phyloP scores from a whole-genome alignment of 306 rosid species.

The Pyrus communis region DNA sequence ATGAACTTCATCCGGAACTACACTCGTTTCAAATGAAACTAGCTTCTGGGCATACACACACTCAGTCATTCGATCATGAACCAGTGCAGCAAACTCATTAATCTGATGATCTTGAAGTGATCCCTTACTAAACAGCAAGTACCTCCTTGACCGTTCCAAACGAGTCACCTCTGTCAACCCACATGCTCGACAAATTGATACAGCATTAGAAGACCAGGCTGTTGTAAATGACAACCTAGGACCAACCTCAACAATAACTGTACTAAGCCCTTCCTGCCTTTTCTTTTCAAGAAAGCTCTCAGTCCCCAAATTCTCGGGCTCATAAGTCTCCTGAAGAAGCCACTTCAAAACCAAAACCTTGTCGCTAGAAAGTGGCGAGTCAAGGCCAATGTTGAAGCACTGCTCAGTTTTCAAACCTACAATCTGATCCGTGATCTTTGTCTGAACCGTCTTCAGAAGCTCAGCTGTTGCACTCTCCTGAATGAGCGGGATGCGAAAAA shows the following conservation, averaged over 20 bases:
- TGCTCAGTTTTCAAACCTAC: slow-evolving; percentile 69
- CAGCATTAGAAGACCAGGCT: slow-evolving; percentile 91
- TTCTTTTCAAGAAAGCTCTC: slow-evolving; percentile 81
- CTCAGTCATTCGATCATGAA: slow-evolving; percentile 92
- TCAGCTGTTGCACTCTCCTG: slow-evolving; percentile 66
- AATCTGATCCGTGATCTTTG: slow-evolving; percentile 57
- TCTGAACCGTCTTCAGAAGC: slow-evolving; percentile 60
- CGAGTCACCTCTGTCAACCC: slow-evolving; percentile 80
- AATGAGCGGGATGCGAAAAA: slow-evolving; percentile 56
- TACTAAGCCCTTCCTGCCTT: slow-evolving; percentile 46
- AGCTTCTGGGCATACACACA: slow-evolving; percentile 61
- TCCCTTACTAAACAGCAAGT: slow-evolving; percentile 45
- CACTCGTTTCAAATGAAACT: slow-evolving; percentile 52
- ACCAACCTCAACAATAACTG: slow-evolving; percentile 72
- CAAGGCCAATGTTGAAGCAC: slow-evolving; percentile 65
- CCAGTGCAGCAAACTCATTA: slow-evolving; percentile 58
- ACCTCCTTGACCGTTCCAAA: slow-evolving; percentile 84
- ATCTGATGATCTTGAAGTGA: slow-evolving; percentile 47
- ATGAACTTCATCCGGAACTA: slow-evolving; percentile 57
- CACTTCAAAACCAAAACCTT: slow-evolving; percentile 58
- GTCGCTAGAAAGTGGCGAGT: slow-evolving; percentile 34
- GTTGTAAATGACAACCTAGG: slow-evolving; percentile 88
- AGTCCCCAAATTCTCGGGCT: slow-evolving; percentile 66
- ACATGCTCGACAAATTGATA: slow-evolving; percentile 78
- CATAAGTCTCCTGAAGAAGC: slow-evolving; percentile 89